Conservation (phyloP, 257 asterid species). For the Plantago major region DNA sequence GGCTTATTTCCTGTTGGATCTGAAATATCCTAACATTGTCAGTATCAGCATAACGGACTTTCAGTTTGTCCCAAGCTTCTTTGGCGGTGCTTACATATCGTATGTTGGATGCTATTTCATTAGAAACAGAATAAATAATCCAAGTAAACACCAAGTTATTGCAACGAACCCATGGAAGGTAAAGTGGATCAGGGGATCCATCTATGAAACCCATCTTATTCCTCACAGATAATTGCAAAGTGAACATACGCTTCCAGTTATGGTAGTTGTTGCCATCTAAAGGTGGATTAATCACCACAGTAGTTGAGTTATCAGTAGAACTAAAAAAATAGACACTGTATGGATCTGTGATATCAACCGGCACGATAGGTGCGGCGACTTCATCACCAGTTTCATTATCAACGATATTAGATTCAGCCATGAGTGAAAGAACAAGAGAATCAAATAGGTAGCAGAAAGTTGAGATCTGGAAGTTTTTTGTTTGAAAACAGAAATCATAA, state of each 20-base stretch:
- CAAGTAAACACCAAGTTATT: background rate
- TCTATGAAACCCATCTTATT: background rate
- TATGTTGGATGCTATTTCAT: background rate
- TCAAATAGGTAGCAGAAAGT: too few species aligned
- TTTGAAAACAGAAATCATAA: too few species aligned
- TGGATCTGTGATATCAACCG: too few species aligned
- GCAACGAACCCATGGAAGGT: background rate
- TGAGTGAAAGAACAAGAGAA: too few species aligned
- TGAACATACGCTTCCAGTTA: background rate
- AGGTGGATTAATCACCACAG: too few species aligned
- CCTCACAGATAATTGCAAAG: background rate
- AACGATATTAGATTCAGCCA: too few species aligned
- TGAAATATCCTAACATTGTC: background rate
- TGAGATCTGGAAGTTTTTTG: too few species aligned
- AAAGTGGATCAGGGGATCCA: background rate
- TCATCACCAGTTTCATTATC: too few species aligned
- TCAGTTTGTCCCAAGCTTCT: background rate
- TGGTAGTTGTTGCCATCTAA: too few species aligned
- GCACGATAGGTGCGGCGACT: too few species aligned
- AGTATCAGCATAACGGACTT: background rate
- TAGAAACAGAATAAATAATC: background rate
- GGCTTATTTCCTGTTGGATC: background rate
- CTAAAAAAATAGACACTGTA: too few species aligned
- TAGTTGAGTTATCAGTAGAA: too few species aligned
- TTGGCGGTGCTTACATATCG: background rate